phyloP scores from a whole-genome alignment of 2,329 filamentous ascomycete genomes.

The Paraconiothyrium brasiliense region DNA sequence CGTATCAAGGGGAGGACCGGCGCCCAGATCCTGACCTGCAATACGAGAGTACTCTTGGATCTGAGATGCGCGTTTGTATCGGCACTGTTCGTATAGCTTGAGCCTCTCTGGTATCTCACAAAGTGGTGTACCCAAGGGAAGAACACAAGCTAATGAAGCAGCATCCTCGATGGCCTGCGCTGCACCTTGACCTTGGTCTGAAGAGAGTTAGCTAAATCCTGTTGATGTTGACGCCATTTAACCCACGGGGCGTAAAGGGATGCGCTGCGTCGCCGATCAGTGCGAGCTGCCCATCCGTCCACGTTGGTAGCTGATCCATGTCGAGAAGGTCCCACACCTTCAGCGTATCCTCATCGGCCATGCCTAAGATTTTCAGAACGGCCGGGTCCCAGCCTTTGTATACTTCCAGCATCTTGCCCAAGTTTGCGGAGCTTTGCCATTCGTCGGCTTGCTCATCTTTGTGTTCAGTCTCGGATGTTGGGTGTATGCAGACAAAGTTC shows the following conservation, averaged over 20 bases:
- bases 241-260: conserved; percentile 69
- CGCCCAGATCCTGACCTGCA: conserved; percentile 59
- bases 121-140: conserved; percentile 57
- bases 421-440: conserved; percentile 51
- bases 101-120: conserved; percentile 65
- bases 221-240: not conserved
- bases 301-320: conserved; percentile 67
- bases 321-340: conserved; percentile 58
- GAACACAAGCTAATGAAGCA: conserved; percentile 65
- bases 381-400: conserved; percentile 50
- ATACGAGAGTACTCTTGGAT: conserved; percentile 68
- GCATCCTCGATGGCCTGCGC: conserved; percentile 74
- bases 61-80: conserved; percentile 65
- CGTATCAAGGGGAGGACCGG: conserved; percentile 41
- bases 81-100: conserved; percentile 66
- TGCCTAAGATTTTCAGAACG: conserved; percentile 48
- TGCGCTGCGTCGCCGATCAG: conserved; percentile 74
- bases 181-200: conserved; percentile 69
- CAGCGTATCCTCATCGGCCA: conserved; percentile 49
- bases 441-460: conserved; percentile 29
- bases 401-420: conserved; percentile 52
- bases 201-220: not conserved
- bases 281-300: conserved; percentile 63
- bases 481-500: conserved; percentile 58
- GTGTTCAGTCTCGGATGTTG: conserved; percentile 42